A percentile compares a stretch with the other conserved stretches of the same genome.
Conservation (phyloP, 208 protist species). For the Acanthamoeba triangularis region DNA sequence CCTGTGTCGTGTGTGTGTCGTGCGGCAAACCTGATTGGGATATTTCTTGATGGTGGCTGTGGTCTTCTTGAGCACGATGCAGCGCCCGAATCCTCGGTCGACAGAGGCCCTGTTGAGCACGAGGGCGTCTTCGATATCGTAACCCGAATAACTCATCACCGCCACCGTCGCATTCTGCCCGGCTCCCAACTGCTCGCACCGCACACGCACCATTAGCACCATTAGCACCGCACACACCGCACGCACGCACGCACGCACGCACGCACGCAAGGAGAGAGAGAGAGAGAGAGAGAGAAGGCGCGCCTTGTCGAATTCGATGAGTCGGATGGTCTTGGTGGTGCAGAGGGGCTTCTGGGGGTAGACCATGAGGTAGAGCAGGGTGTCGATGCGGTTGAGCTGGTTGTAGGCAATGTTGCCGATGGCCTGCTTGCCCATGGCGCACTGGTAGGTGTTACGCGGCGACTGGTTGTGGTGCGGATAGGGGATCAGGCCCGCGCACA, state of each 20-base stretch:
- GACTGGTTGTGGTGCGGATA: constrained; percentile 99
- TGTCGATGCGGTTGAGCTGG: constrained; percentile 98
- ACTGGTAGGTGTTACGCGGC: constrained; percentile 99
- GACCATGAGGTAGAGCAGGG: constrained; percentile 98
- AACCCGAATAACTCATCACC: constrained; percentile 99
- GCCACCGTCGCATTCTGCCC: constrained; percentile 99
- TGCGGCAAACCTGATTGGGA: constrained; percentile 82
- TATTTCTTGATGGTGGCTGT: constrained; percentile 88
- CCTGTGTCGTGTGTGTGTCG: not conserved
- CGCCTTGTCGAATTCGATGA: constrained; percentile 96
- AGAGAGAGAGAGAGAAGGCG: not conserved
- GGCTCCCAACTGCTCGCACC: constrained; percentile 94
- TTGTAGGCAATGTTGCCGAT: constrained; percentile 98
- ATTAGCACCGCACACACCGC: no score
- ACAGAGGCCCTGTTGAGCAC: constrained; percentile 98
- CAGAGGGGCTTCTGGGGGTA: constrained; percentile 99
- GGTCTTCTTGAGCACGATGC: constrained; percentile 93
- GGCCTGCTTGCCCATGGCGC: constrained; percentile 99
- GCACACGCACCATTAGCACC: no score
- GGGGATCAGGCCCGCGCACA: constrained; percentile 97
- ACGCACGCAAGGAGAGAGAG: not conserved
- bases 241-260: not conserved
- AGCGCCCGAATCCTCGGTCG: constrained; percentile 98
- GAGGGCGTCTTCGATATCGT: constrained; percentile 99
- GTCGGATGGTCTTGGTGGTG: constrained; percentile 97